Percentiles rank a stretch among this genome's conserved stretches.
Evolutionary conservation across 2,329 filamentous ascomycete species (phyloP).

Genomic region (Pseudocercospora cruenta): DNA sequence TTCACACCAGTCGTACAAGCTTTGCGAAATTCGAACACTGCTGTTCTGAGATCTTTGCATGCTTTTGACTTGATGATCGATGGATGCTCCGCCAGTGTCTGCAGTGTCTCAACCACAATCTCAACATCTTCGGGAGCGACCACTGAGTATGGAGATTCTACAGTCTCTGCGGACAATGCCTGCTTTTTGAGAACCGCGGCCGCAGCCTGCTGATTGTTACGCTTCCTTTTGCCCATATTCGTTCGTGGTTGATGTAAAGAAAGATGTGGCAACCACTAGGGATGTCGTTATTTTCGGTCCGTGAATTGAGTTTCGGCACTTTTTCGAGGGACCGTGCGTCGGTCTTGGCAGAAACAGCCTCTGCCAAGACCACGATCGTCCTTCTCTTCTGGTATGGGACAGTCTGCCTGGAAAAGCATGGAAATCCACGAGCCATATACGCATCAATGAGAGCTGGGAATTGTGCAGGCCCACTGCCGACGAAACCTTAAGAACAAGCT

Average conservation of each 20-base stretch:
- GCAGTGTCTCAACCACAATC: conserved; percentile 67
- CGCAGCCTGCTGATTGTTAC: conserved; percentile 9
- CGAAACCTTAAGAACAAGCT: no score
- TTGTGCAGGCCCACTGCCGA: no score
- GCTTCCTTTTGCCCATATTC: conserved; percentile 20
- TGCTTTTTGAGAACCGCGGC: conserved; percentile 3
- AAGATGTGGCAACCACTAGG: not conserved
- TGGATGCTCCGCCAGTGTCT: conserved; percentile 62
- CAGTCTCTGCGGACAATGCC: conserved; percentile 11
- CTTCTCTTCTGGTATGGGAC: no score
- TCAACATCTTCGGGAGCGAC: conserved; percentile 62
- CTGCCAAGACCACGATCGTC: not conserved
- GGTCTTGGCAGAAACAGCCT: not conserved
- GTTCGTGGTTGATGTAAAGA: not conserved
- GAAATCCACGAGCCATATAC: no score
- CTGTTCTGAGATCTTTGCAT: conserved; percentile 67
- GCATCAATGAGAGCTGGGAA: no score
- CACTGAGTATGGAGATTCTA: conserved; percentile 14
- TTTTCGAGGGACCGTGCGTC: not conserved
- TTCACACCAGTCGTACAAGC: conserved; percentile 70
- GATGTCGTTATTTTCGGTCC: not conserved
- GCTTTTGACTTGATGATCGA: conserved; percentile 68
- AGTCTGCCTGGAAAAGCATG: no score
- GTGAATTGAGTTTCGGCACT: not conserved
- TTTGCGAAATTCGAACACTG: conserved; percentile 70